Base-by-base conservation (phyloP, 2,329 filamentous ascomycete genomes). In the Microdochium paspali region DNA sequence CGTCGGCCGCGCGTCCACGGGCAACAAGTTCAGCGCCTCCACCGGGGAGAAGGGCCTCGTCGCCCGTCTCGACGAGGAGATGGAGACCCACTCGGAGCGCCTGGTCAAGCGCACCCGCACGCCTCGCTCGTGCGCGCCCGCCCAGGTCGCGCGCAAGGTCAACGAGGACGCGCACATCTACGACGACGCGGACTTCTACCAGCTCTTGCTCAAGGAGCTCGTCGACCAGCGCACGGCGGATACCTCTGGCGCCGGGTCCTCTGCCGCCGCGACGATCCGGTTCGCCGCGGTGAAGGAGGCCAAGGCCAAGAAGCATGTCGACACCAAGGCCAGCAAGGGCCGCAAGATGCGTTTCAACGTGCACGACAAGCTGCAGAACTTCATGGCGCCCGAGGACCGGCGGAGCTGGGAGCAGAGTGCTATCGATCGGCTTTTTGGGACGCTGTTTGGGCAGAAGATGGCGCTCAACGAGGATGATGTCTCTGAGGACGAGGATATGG, bases 291-390 rank as follows among this genome's bases (percentile, higher is more conserved):
- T 81, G 32, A 80, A 85, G 61, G 85, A 90, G 58, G 84, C 82
- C 47, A 95, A 91, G 72, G 77, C 85, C 49, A 85, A 86, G 67
- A 86, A 87, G 61, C 79, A 84, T 25, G 87, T 97, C 4, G 93
- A 98, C 64, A 90, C 90, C 20, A 93, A 90, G 63, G 93, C 93
- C 1, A 95, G 88, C 63, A 97, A 97, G 68, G 93, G 93, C 5
- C 76, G 93, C 45, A 96, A 96, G 71, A 79, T 98, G 76, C 78
- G 89, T 32, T 98, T 91, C 67, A 93, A 87, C 15, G 89, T 96
- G 43, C 90, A 97, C 61, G 91, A 97, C 71, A 97, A 97, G 72
- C 67, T 98, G 60, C 88, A 95, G 69, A 96, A 96, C 65, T 97
- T 97, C 61, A 96, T 96, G 90, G 90, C 90, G 10, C 84, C 90